A percentile compares a stretch with the other conserved stretches of the same genome.
These are phyloP conservation scores for Spiromastix sp. DNA, from an alignment of 2,329 filamentous ascomycete genomes.

Conservation along the genomic window DNA sequence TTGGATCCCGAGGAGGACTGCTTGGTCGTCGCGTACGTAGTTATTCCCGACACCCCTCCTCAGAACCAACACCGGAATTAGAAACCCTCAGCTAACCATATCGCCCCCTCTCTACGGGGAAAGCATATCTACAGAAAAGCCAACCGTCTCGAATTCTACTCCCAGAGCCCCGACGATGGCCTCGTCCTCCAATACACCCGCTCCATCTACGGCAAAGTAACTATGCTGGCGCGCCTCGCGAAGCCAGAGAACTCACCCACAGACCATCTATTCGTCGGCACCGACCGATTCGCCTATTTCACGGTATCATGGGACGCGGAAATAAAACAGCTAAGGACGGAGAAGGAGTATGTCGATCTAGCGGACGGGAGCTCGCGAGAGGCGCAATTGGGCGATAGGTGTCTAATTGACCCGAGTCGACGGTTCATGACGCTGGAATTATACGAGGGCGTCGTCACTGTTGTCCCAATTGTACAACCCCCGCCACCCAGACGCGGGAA, in stretches of 20 bases:
- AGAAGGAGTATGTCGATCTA: constrained; percentile 50
- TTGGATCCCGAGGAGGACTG: constrained; percentile 65
- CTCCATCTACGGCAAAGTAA: constrained; percentile 73
- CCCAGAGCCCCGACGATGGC: constrained; percentile 45
- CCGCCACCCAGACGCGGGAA: constrained; percentile 22
- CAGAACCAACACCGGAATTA: constrained; percentile 3
- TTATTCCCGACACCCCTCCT: constrained; percentile 7
- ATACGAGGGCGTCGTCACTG: constrained; percentile 57
- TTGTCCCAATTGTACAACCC: constrained; percentile 46
- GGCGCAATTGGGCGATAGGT: constrained; percentile 71
- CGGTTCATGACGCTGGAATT: constrained; percentile 56
- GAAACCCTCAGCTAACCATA: constrained; percentile 12
- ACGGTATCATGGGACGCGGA: constrained; percentile 70
- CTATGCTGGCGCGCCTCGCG: constrained; percentile 70
- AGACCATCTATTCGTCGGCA: constrained; percentile 87
- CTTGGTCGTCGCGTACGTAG: constrained; percentile 72
- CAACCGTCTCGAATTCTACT: constrained; percentile 79
- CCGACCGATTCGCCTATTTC: constrained; percentile 83
- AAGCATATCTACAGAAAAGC: constrained; percentile 50
- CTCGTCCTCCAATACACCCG: constrained; percentile 58
- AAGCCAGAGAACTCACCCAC: constrained; percentile 50
- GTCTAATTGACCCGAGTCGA: constrained; percentile 71
- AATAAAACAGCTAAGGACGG: constrained; percentile 41
- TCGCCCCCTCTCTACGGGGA: constrained; percentile 13
- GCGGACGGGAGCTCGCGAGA: constrained; percentile 56